Evolutionary conservation across 2,329 filamentous ascomycete genomes (phyloP).

Genomic region (Penicillium expansum): DNA sequence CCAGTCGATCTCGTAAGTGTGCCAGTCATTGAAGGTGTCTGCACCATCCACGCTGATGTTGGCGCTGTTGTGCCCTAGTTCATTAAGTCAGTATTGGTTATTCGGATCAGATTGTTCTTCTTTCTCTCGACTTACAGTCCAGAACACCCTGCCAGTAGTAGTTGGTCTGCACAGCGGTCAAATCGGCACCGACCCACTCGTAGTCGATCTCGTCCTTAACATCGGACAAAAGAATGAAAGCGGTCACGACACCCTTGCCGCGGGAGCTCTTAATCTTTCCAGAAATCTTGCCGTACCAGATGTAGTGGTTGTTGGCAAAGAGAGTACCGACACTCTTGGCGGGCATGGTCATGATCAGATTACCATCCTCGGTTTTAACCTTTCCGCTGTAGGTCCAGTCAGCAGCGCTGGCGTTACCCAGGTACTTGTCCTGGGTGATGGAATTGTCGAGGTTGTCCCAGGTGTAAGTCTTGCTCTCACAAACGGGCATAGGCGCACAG

Average conservation of each 20-base stretch:
- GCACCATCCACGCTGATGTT: slow-evolving; percentile 60
- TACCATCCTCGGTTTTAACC: slow-evolving; percentile 60
- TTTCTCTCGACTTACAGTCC: slow-evolving; percentile 66
- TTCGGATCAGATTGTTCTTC: neutral
- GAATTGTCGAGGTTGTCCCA: slow-evolving; percentile 72
- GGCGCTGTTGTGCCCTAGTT: slow-evolving; percentile 45
- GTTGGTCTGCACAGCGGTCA: slow-evolving; percentile 81
- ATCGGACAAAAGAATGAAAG: slow-evolving; percentile 92
- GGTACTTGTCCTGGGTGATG: slow-evolving; percentile 71
- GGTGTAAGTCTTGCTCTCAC: slow-evolving; percentile 69
- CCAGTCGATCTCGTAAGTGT: slow-evolving; percentile 94
- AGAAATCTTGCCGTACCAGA: slow-evolving; percentile 96
- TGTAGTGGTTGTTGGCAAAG: slow-evolving; percentile 77
- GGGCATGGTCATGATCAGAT: slow-evolving; percentile 84
- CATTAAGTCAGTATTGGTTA: neutral
- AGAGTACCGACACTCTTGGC: slow-evolving; percentile 82
- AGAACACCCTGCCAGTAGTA: slow-evolving; percentile 95
- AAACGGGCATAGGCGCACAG: slow-evolving; percentile 81
- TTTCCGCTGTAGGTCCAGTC: slow-evolving; percentile 90
- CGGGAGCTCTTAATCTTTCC: slow-evolving; percentile 80
- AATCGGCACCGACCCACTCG: slow-evolving; percentile 83
- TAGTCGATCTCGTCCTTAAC: slow-evolving; percentile 99
- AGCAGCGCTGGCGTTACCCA: slow-evolving; percentile 73
- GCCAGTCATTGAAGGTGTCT: slow-evolving; percentile 73
- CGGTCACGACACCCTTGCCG: slow-evolving; percentile 87